Conservation (phyloP, 31 red algal species). For the Asparagopsis taxiformis region DNA sequence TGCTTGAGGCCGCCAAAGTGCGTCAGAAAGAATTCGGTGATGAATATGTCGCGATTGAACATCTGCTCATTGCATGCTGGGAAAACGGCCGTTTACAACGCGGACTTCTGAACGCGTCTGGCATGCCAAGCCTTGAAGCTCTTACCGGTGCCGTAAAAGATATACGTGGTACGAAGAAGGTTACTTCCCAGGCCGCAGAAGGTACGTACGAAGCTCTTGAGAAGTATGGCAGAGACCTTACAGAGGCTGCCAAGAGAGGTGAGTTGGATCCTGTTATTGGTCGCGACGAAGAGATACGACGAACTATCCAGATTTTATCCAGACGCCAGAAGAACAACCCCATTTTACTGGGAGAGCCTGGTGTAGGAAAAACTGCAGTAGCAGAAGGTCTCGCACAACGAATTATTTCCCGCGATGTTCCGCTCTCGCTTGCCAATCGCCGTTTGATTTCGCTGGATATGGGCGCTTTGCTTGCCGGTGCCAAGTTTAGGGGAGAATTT, state of each 20-base stretch:
- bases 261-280: constrained; percentile 99
- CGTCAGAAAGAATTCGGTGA: constrained; percentile 76
- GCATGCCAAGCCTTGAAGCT: constrained; percentile 30
- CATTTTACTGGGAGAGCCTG: constrained; percentile 95
- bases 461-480: constrained; percentile 95
- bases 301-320: constrained; percentile 95
- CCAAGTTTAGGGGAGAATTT: constrained; percentile 99
- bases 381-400: constrained; percentile 99
- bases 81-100: constrained; percentile 72
- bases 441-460: constrained; percentile 89
- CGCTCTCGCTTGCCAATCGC: constrained; percentile 65
- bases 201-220: constrained; percentile 88
- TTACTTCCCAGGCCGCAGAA: constrained; percentile 80
- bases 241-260: constrained; percentile 73
- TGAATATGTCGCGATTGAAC: constrained; percentile 86
- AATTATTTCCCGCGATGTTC: constrained; percentile 95
- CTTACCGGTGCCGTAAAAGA: constrained; percentile 63
- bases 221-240: constrained; percentile 95
- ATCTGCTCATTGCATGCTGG: constrained; percentile 85
- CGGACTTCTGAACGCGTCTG: constrained; percentile 41
- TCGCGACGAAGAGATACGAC: constrained; percentile 95
- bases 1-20: constrained; percentile 72
- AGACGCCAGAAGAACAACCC: constrained; percentile 99
- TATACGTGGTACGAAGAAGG: constrained; percentile 68
- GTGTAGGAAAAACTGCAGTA: constrained; percentile 99